phyloP scores from a whole-genome alignment of 2,329 filamentous ascomycete genomes.

The Fusarium musae region DNA sequence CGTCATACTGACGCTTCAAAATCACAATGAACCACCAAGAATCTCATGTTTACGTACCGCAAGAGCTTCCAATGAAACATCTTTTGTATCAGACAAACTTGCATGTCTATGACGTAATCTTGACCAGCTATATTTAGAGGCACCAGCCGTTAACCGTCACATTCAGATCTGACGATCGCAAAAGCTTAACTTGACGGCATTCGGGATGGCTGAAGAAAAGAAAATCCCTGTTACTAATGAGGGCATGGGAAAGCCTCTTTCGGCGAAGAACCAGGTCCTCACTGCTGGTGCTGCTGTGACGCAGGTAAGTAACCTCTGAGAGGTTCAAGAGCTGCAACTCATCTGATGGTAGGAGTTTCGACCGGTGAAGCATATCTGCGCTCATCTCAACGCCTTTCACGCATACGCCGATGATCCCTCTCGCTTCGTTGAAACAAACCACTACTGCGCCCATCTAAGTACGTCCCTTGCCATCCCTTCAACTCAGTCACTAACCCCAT shows the following conservation, averaged over 20 bases:
- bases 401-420: conserved; percentile 79
- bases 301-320: conserved; percentile 55
- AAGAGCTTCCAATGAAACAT: background rate
- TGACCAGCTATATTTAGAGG: background rate
- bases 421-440: conserved; percentile 79
- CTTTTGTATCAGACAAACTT: no score
- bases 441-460: conserved; percentile 84
- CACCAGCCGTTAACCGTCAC: background rate
- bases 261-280: conserved; percentile 66
- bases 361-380: conserved; percentile 80
- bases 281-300: conserved; percentile 69
- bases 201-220: background rate
- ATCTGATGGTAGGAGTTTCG: conserved; percentile 65
- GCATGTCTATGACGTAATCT: conserved; percentile 31
- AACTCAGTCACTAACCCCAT: conserved; percentile 52
- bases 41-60: background rate
- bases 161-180: background rate
- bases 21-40: background rate
- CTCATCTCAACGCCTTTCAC: conserved; percentile 88
- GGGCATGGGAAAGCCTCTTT: conserved; percentile 59
- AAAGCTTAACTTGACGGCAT: conserved; percentile 21
- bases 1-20: conserved; percentile 36
- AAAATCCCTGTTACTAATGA: conserved; percentile 33
- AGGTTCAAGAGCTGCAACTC: background rate
- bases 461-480: fast-evolving